Conservation (phyloP, 352 stramenopile genomes). For the Phytophthora melonis region DNA sequence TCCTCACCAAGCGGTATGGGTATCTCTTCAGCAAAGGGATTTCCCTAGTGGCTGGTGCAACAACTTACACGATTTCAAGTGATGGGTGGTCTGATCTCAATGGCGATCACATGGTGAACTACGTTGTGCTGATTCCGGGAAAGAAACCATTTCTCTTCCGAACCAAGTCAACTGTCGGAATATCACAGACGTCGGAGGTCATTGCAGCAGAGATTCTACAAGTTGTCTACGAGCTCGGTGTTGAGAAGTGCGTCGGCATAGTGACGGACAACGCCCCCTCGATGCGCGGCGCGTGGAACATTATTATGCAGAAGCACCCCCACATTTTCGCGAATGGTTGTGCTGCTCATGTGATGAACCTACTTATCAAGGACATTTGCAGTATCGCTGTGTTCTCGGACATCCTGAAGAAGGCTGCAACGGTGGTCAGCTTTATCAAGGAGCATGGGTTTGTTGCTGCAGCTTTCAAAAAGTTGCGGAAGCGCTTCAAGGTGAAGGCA, state of each 20-base stretch:
- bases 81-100: too few relatives aligned
- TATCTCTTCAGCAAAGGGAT: too few relatives aligned
- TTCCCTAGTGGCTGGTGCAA: too few relatives aligned
- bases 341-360: not conserved
- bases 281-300: not conserved
- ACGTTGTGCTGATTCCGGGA: too few relatives aligned
- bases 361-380: conserved; percentile 12
- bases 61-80: too few relatives aligned
- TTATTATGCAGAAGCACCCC: too few relatives aligned
- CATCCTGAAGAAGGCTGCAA: not conserved
- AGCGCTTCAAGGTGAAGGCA: too few relatives aligned
- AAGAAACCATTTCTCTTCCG: not conserved
- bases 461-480: too few relatives aligned
- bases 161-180: not conserved
- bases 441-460: too few relatives aligned
- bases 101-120: too few relatives aligned
- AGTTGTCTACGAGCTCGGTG: not conserved
- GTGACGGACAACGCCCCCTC: not conserved
- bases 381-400: not conserved
- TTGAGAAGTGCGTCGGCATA: not conserved
- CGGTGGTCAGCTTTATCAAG: not conserved
- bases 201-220: not conserved
- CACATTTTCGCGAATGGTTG: not conserved
- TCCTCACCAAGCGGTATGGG: too few relatives aligned
- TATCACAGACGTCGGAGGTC: too few relatives aligned